Percentiles rank a stretch among this genome's conserved stretches.
Conservation (phyloP, 1,284 basidiomycete species). For the Porphyrellus sp. region DNA sequence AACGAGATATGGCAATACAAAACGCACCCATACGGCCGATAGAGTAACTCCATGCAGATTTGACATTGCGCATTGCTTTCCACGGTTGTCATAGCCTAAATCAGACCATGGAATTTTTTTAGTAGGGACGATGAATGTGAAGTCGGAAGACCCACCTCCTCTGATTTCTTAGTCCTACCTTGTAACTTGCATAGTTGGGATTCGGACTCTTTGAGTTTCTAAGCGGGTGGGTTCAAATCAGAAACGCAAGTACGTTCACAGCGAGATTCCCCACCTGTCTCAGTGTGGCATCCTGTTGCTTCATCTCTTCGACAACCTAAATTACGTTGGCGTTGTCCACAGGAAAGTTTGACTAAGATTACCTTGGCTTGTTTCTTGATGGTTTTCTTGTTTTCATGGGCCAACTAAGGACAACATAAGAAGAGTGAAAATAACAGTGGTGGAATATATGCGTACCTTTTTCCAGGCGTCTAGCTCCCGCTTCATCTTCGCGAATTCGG, state of each 20-base stretch:
- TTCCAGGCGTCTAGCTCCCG: conserved; percentile 44
- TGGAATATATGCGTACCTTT: conserved; percentile 41
- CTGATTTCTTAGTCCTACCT: conserved; percentile 46
- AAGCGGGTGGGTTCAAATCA: conserved; percentile 2
- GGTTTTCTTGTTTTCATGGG: conserved; percentile 49
- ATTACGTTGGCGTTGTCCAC: conserved; percentile 22
- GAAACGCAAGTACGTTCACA: background rate
- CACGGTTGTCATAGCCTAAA: conserved; percentile 51
- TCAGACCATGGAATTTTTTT: background rate
- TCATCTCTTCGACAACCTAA: conserved; percentile 25
- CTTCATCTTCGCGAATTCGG: conserved; percentile 39
- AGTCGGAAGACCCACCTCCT: conserved; percentile 46
- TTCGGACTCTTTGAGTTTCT: conserved; percentile 52
- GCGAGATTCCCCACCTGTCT: conserved; percentile 18
- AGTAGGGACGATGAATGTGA: background rate
- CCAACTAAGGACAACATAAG: conserved; percentile 39
- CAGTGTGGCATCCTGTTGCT: conserved; percentile 25
- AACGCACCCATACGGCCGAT: conserved; percentile 63
- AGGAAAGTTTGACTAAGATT: background rate
- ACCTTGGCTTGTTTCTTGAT: conserved; percentile 61
- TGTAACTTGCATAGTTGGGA: conserved; percentile 46
- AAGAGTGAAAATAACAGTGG: background rate
- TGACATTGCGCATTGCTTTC: conserved; percentile 64
- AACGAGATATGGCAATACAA: background rate
- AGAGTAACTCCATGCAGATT: conserved; percentile 68